Conservation (phyloP, 2,329 filamentous ascomycete genomes). For the Diaporthe citriasiana region DNA sequence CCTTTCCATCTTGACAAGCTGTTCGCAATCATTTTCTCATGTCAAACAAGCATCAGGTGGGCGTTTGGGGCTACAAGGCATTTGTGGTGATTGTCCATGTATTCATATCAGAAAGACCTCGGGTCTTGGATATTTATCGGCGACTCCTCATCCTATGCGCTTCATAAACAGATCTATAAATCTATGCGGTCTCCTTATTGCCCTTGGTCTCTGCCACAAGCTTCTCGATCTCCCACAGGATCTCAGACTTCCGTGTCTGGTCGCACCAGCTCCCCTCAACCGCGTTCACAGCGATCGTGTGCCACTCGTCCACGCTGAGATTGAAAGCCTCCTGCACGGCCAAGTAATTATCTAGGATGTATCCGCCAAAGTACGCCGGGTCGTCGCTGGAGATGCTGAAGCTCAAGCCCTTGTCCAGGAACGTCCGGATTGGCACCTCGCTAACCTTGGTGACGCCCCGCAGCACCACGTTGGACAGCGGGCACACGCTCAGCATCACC, state of each 20-base stretch:
- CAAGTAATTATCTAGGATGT: constrained; percentile 82
- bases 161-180: not conserved
- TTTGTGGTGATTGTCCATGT: not conserved
- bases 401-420: constrained; percentile 73
- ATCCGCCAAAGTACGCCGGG: constrained; percentile 82
- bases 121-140: not conserved
- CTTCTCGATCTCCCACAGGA: constrained; percentile 63
- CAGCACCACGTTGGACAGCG: constrained; percentile 78
- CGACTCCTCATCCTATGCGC: not conserved
- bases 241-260: constrained; percentile 70
- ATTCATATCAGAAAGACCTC: not conserved
- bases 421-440: constrained; percentile 72
- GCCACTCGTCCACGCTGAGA: constrained; percentile 76
- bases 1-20: not conserved
- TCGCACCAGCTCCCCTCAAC: constrained; percentile 80
- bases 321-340: constrained; percentile 80
- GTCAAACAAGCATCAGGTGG: constrained; percentile 25
- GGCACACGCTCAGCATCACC: constrained; percentile 79
- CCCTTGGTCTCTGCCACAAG: constrained; percentile 49
- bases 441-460: constrained; percentile 66
- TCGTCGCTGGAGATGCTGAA: constrained; percentile 84
- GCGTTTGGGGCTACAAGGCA: constrained; percentile 21
- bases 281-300: constrained; percentile 70
- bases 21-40: not conserved
- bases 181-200: constrained; percentile 40